These are phyloP conservation scores for Suhomyces bribrorum DNA, from an alignment of 1,139 yeast species.

Conservation along the genomic window DNA sequence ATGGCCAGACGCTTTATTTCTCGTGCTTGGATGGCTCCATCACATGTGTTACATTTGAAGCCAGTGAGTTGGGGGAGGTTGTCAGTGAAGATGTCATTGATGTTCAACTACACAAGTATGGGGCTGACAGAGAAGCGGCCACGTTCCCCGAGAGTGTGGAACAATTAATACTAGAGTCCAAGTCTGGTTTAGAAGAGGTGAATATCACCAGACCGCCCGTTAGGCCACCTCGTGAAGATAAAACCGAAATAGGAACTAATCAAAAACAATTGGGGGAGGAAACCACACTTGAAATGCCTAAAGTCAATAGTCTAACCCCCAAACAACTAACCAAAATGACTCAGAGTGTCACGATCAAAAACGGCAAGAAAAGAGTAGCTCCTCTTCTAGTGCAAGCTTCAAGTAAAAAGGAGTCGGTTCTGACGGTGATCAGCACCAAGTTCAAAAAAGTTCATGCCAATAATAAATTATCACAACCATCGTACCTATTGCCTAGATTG, in stretches of 20 bases:
- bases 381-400: slow-evolving; percentile 73
- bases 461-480: slow-evolving; percentile 42
- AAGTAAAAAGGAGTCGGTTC: slow-evolving; percentile 16
- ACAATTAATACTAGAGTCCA: slow-evolving; percentile 72
- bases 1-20: slow-evolving; percentile 68
- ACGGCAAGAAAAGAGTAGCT: slow-evolving; percentile 85
- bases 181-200: slow-evolving; percentile 32
- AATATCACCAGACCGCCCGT: neutral
- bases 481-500: slow-evolving; percentile 44
- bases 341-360: slow-evolving; percentile 55
- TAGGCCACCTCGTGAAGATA: slow-evolving; percentile 4
- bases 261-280: slow-evolving; percentile 10
- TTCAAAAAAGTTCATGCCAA: slow-evolving; percentile 23
- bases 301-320: slow-evolving; percentile 17
- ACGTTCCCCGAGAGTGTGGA: slow-evolving; percentile 85
- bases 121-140: slow-evolving; percentile 82
- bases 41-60: slow-evolving; percentile 66
- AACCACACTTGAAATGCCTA: slow-evolving; percentile 10
- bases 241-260: slow-evolving; percentile 7
- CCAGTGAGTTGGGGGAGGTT: slow-evolving; percentile 71
- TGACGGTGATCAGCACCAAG: slow-evolving; percentile 6
- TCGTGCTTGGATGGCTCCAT: slow-evolving; percentile 88
- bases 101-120: slow-evolving; percentile 74
- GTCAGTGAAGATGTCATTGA: slow-evolving; percentile 67
- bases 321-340: slow-evolving; percentile 21